Percentiles rank a stretch among this genome's conserved stretches.
Evolutionary conservation across 306 rosid genomes (phyloP).

Genomic region (Neltuma alba): DNA sequence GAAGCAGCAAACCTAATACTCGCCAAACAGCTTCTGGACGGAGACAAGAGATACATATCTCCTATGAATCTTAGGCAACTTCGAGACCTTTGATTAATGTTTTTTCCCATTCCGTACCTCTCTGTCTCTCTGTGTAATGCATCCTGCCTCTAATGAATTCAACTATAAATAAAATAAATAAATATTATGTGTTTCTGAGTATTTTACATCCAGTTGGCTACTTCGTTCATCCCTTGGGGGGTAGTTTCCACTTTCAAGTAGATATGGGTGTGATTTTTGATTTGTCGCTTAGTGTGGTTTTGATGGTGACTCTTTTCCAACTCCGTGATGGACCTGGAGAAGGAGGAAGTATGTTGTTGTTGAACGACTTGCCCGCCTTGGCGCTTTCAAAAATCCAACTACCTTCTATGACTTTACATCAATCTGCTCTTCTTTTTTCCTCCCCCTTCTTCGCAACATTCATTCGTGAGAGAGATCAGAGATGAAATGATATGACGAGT

Average conservation of each 20-base stretch:
- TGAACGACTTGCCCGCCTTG: conserved; percentile 27
- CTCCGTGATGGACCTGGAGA: background rate
- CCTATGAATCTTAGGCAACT: conserved; percentile 89
- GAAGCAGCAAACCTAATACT: conserved; percentile 84
- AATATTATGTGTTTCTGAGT: too few species aligned
- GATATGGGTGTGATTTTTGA: conserved; percentile 15
- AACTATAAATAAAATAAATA: too few species aligned
- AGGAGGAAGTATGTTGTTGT: conserved; percentile 3
- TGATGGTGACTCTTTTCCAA: conserved; percentile 28
- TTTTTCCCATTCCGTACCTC: background rate
- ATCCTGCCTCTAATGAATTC: too few species aligned
- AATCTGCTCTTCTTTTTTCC: background rate
- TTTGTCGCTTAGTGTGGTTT: background rate
- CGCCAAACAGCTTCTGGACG: conserved; percentile 78
- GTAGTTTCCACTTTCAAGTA: conserved; percentile 16
- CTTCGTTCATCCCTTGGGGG: background rate
- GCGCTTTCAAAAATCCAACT: conserved; percentile 30
- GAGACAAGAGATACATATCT: conserved; percentile 65
- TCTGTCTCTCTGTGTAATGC: too few species aligned
- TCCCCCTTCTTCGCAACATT: background rate
- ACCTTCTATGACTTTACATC: conserved; percentile 3
- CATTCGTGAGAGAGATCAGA: background rate
- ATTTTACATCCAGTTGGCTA: too few species aligned
- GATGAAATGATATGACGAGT: background rate
- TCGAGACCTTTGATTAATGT: conserved; percentile 45